Conservation (phyloP, 768 basidiomycete species). For the Leccinum incarnatum region DNA sequence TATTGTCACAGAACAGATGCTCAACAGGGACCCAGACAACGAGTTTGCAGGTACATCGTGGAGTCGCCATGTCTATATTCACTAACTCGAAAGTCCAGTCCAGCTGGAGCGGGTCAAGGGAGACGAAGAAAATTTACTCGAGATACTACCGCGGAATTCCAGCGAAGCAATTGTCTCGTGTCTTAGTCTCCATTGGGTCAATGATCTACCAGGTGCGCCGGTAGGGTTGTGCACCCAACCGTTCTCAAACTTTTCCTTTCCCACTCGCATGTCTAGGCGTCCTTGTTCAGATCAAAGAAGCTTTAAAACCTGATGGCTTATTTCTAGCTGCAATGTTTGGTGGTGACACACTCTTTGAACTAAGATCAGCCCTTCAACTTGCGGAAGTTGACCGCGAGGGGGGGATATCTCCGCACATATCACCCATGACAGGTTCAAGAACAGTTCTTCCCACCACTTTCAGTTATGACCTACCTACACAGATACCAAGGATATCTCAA, state of each 20-base stretch:
- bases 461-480: slow-evolving; percentile 6
- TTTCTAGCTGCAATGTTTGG: slow-evolving; percentile 95
- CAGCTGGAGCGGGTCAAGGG: slow-evolving; percentile 71
- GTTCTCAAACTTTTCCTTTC: slow-evolving; percentile 1
- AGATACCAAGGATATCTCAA: slow-evolving; percentile 94
- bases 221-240: not conserved
- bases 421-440: slow-evolving; percentile 90
- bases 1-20: slow-evolving; percentile 50
- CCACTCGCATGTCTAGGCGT: slow-evolving; percentile 48
- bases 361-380: slow-evolving; percentile 90
- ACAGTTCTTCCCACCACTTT: not conserved
- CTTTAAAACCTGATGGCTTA: slow-evolving; percentile 85
- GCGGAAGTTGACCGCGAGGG: slow-evolving; percentile 94
- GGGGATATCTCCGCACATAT: slow-evolving; percentile 93
- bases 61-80: not conserved
- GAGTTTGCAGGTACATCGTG: slow-evolving; percentile 71
- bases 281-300: slow-evolving; percentile 82
- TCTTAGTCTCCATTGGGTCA: slow-evolving; percentile 93
- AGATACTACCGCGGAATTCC: slow-evolving; percentile 62
- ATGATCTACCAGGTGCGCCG: slow-evolving; percentile 84
- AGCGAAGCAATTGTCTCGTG: slow-evolving; percentile 93
- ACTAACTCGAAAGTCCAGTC: slow-evolving; percentile 45
- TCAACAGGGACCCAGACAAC: slow-evolving; percentile 73
- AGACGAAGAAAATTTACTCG: slow-evolving; percentile 81
- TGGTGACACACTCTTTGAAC: slow-evolving; percentile 93